These are phyloP conservation scores for Ganoderma boninense DNA, from an alignment of 1,284 basidiomycete genomes.

Conservation along the genomic window DNA sequence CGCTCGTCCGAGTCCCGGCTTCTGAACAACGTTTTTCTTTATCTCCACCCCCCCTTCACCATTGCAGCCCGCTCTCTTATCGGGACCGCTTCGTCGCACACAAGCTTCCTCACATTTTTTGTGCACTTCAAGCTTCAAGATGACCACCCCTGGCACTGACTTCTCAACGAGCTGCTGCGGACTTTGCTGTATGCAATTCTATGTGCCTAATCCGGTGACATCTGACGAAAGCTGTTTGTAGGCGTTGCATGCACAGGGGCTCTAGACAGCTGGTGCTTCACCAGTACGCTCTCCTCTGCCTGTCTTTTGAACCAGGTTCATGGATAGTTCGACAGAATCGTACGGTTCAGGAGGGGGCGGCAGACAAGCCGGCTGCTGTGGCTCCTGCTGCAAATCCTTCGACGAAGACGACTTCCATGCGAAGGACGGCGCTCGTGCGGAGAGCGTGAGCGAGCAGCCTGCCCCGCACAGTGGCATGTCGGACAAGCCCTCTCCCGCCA, in stretches of 20 bases:
- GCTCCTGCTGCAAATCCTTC: conserved; percentile 31
- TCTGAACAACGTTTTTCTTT: not conserved
- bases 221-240: not conserved
- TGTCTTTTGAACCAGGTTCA: not conserved
- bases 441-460: conserved; percentile 17
- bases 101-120: not conserved
- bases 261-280: conserved; percentile 23
- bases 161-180: not conserved
- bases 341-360: conserved; percentile 14
- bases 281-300: conserved; percentile 12
- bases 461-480: conserved; percentile 23
- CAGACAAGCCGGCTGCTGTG: conserved; percentile 30
- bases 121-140: not conserved
- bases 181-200: not conserved
- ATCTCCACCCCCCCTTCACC: not conserved
- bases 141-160: not conserved
- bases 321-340: conserved; percentile 7
- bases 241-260: conserved; percentile 24
- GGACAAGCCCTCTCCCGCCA: conserved; percentile 17
- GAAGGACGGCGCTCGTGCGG: not conserved
- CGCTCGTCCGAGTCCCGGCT: not conserved
- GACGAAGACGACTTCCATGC: conserved; percentile 33
- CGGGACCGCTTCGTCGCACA: not conserved
- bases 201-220: not conserved
- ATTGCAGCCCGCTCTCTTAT: not conserved